Conservation (phyloP, 2,329 filamentous ascomycete genomes). For the Beauveria asiatica region DNA sequence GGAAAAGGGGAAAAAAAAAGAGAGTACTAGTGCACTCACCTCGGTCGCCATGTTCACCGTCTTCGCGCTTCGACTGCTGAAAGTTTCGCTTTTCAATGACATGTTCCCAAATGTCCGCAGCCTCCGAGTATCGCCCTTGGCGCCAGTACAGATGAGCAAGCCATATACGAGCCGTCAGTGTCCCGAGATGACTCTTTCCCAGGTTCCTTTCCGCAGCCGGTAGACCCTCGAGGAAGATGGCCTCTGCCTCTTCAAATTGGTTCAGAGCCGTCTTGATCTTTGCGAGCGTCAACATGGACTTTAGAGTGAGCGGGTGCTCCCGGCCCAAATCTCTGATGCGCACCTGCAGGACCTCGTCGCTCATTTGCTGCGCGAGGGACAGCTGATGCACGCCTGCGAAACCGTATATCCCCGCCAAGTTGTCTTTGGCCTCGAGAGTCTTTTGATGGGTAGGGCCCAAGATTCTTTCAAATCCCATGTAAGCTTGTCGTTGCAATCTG, state of each 20-base stretch:
- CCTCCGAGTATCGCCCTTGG: neutral
- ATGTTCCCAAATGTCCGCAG: conserved; percentile 1
- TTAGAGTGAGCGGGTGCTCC: conserved; percentile 4
- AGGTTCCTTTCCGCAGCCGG: neutral
- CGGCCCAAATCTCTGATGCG: neutral
- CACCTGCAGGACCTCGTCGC: neutral
- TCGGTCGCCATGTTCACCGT: conserved; percentile 1
- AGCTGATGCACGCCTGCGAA: neutral
- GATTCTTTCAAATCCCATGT: neutral
- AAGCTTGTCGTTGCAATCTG: neutral
- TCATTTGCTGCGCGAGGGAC: neutral
- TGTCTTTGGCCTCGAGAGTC: conserved; percentile 4
- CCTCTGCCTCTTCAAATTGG: neutral
- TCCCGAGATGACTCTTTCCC: neutral
- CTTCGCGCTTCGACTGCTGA: neutral
- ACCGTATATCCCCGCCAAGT: neutral
- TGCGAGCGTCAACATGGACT: conserved; percentile 1
- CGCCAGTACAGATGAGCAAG: conserved; percentile 2
- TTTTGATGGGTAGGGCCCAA: neutral
- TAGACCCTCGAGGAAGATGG: neutral
- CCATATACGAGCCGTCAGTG: neutral
- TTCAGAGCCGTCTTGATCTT: conserved; percentile 1
- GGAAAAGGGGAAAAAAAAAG: neutral
- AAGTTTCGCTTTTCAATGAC: neutral
- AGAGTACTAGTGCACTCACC: neutral